Base-by-base conservation (phyloP, 2,329 filamentous ascomycete species). In the Botrytis hyacinthi region DNA sequence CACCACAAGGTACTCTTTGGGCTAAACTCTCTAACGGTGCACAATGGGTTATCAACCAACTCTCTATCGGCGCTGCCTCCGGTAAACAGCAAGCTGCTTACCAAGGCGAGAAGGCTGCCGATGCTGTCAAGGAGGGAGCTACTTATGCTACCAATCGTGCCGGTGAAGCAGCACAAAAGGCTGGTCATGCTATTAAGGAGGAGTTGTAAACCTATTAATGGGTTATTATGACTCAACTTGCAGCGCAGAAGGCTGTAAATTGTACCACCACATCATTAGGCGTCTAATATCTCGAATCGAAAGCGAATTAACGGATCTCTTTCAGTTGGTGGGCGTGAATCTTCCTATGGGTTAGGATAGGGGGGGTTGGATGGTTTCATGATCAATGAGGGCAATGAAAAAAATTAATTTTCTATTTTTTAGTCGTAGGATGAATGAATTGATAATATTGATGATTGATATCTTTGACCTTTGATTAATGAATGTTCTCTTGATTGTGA, bases 1-100 rank as follows among this genome's bases (percentile, higher is more conserved):
- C 87, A 42, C 91, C 93, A 22, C 83, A 87, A 69, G 89, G 86
- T 70, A 92, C 91, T 10, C 82, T 93, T 66, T 87, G 90, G 76
- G 90, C 90, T 80, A 91, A 91, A 82, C 78, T 93, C 29, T 81
- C 83, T 76, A 81, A 83, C 59, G 81, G 82, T 60, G 78, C 82
- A 35, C 81, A 85, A 76, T 88, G 86, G 86, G 77, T 85, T 37
- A 72, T 86, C 73, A 83, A 85, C 51, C 85, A 87, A 78, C 75
- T 87, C 71, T 85, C 82, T 78, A 81, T 85, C 51, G 85, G 85
- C 46, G 84, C 84, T 67, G 81, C 84, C n/a, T 82, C 82, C 72
- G 85, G 85, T 51, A 81, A 83, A 44, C 83, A 83, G 48, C 81
- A 86, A 76, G 80, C 79, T n/a, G 73, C 71, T 16, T 78, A 81